Percentiles rank a stretch among this genome's conserved stretches.
Evolutionary conservation across 805 yeast species (phyloP).

Genomic region (Komagataella pastoris): DNA sequence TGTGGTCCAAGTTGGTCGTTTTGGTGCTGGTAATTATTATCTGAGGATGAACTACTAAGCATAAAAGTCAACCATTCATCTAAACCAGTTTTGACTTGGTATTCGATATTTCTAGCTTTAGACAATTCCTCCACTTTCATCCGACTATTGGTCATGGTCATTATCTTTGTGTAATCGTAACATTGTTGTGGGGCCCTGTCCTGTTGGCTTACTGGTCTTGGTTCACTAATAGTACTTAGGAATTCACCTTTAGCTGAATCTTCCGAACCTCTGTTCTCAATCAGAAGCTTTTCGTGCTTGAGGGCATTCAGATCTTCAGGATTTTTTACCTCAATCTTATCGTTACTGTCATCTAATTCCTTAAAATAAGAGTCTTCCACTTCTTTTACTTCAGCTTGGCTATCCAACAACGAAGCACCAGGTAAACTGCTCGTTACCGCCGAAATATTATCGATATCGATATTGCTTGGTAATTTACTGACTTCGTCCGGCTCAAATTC

Average conservation of each 20-base stretch:
- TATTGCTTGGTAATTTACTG: not conserved
- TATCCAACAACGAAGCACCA: conserved; percentile 23
- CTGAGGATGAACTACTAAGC: conserved; percentile 19
- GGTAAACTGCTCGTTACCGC: conserved; percentile 6
- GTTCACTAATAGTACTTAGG: conserved; percentile 7
- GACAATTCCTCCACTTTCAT: conserved; percentile 25
- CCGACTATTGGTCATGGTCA: conserved; percentile 23
- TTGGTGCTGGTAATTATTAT: conserved; percentile 20
- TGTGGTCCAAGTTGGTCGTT: conserved; percentile 28
- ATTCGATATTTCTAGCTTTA: conserved; percentile 27
- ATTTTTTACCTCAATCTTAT: not conserved
- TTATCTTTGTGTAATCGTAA: conserved; percentile 27
- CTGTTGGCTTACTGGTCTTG: conserved; percentile 3
- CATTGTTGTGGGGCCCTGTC: conserved; percentile 16
- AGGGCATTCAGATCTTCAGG: not conserved
- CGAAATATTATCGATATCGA: not conserved
- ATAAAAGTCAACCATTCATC: conserved; percentile 33
- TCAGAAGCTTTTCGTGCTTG: conserved; percentile 3
- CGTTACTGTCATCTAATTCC: not conserved
- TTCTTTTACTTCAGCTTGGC: conserved; percentile 8
- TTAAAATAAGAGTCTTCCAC: conserved; percentile 20
- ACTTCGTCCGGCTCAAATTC: conserved; percentile 6
- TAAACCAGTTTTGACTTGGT: conserved; percentile 34
- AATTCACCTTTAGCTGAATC: conserved; percentile 3
- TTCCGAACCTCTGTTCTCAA: conserved; percentile 6